Base-by-base conservation (phyloP, 345 rosid genomes). In the Schrenkiella parvula region DNA sequence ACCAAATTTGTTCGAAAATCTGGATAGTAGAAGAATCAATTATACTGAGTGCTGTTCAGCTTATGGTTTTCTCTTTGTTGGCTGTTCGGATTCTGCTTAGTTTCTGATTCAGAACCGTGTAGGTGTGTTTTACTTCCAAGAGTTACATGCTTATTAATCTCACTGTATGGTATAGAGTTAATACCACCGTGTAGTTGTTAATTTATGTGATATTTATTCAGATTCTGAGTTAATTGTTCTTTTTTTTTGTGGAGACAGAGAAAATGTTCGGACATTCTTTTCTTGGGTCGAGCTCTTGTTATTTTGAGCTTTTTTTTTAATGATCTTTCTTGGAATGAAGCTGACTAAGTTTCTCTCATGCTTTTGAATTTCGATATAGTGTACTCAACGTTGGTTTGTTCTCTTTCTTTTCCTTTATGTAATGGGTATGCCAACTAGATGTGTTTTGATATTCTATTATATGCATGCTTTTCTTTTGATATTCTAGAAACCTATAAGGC, bases 401-500 rank as follows among this genome's bases (percentile, higher is more conserved):
- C 15, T 42, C 46, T 43, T 34, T 65, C 12, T 25, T 28, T 65
- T 44, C 12, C 18, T 48, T 26, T 34, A 22, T 44, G 23, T n/a
- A 32, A 53, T 41, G 21, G 46, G 41, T 28, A 42, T 54, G 31
- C 14, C 44, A 19, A 38, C 6, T 3, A 58, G 31, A 62, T 54
- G 34, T 63, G 32, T 54, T 15, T 62, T 69, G 23, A 28, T 68
- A 13, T 50, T 23, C 25, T 63, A 3, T 51, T 69, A 50, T 68
- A 57, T 63, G 51, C 4, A 5, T 51, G 5, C 59, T 76, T 68
- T 0, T 10, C 12, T 43, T 52, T 68, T 75, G 62, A 12, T 42
- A 64, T 66, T 71, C 39, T 83, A 93, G 97, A 80, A 54, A 80
- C 96, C 97, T 68, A 88, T 93, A 72, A 82, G 96, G 82, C 87